These are phyloP conservation scores for Leccinum subatratum DNA, from an alignment of 1,284 basidiomycete genomes.

Conservation along the genomic window DNA sequence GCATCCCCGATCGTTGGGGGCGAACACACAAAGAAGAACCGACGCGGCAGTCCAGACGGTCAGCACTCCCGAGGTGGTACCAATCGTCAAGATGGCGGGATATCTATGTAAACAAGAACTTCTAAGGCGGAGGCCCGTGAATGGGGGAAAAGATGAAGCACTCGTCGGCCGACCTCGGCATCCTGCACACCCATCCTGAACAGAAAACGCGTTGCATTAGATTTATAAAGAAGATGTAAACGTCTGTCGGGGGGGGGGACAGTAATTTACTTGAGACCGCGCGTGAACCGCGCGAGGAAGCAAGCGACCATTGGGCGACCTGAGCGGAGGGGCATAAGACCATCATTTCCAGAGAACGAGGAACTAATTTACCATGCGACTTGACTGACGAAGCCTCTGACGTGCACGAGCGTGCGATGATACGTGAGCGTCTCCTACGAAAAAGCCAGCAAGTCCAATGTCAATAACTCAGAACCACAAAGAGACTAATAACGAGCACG, in stretches of 20 bases:
- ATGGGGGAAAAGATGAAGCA: no score
- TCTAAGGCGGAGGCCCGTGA: no score
- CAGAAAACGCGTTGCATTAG: conserved; percentile 6
- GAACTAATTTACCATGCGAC: conserved; percentile 57
- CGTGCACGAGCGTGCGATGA: conserved; percentile 67
- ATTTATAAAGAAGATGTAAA: not conserved
- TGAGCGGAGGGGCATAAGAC: not conserved
- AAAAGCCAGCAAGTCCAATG: not conserved
- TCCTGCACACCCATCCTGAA: conserved; percentile 68
- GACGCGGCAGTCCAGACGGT: no score
- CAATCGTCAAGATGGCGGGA: no score
- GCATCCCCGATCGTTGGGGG: no score
- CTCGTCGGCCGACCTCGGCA: no score
- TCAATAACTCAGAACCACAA: not conserved
- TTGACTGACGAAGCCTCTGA: conserved; percentile 71
- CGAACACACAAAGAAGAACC: no score
- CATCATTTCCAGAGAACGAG: not conserved
- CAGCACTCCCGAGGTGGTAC: no score
- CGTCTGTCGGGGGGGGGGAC: no score
- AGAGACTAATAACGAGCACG: not conserved
- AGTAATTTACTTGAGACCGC: conserved; percentile 71
- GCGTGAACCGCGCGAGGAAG: conserved; percentile 66
- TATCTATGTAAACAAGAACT: no score
- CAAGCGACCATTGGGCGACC: conserved; percentile 62
- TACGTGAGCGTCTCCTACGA: conserved; percentile 53